Evolutionary conservation across 2,329 filamentous ascomycete species (phyloP).

Genomic region (Alternaria gaisen): DNA sequence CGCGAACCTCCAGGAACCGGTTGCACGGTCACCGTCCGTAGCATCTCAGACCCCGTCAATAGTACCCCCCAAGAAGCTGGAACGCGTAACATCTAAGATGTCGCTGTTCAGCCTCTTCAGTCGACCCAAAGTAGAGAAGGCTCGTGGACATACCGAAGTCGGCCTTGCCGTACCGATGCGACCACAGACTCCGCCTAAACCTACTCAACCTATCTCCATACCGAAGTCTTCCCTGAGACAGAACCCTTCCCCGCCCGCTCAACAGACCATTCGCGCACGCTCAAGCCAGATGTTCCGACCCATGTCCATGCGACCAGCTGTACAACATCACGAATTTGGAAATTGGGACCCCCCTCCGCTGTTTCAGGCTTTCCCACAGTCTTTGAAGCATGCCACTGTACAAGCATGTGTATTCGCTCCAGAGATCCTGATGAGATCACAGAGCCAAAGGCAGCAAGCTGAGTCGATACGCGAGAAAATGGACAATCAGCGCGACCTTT

Average conservation of each 20-base stretch:
- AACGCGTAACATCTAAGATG: conserved; percentile 54
- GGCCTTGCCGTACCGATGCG: conserved; percentile 51
- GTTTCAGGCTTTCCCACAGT: conserved; percentile 87
- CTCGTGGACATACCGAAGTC: conserved; percentile 57
- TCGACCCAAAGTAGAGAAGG: conserved; percentile 59
- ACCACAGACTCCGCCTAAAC: conserved; percentile 39
- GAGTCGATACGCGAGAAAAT: conserved; percentile 51
- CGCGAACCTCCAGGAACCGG: conserved; percentile 39
- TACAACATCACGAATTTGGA: conserved; percentile 43
- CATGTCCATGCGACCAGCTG: conserved; percentile 38
- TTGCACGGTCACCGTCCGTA: conserved; percentile 18
- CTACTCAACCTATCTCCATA: conserved; percentile 26
- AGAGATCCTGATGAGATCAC: conserved; percentile 71
- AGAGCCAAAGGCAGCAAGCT: conserved; percentile 62
- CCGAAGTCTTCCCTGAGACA: conserved; percentile 42
- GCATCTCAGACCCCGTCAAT: conserved; percentile 15
- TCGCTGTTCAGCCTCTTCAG: conserved; percentile 61
- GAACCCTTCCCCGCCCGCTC: conserved; percentile 40
- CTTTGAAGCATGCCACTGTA: conserved; percentile 77
- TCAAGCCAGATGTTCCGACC: conserved; percentile 46
- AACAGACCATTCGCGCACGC: conserved; percentile 43
- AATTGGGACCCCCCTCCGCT: conserved; percentile 69
- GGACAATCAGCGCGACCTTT: conserved; percentile 47
- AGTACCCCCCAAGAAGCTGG: conserved; percentile 38
- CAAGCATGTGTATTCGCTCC: conserved; percentile 72